A percentile compares a stretch with the other conserved stretches of the same genome.
phyloP scores from a whole-genome alignment of 257 asterid genomes.

The Hygrophila difformis region DNA sequence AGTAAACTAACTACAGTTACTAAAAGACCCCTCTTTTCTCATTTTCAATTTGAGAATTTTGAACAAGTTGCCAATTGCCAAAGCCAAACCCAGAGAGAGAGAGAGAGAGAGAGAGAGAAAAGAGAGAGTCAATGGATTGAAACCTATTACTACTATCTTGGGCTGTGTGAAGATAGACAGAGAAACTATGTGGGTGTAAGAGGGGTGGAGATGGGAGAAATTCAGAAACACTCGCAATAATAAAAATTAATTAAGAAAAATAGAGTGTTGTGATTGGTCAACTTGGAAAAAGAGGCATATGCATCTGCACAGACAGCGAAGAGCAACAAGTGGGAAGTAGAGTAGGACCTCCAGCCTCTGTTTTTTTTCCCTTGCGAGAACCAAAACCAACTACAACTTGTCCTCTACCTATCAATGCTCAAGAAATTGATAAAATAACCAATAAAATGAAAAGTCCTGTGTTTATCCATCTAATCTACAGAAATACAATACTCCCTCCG shows the following conservation, averaged over 20 bases:
- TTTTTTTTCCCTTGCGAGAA: slow-evolving; percentile 6
- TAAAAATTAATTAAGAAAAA: slow-evolving; percentile 4
- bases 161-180: slow-evolving; percentile 29
- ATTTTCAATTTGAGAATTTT: slow-evolving; percentile 11
- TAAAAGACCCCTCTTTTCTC: slow-evolving; percentile 20
- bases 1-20: slow-evolving; percentile 4
- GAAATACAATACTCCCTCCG: too few relatives aligned
- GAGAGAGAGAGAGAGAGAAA: slow-evolving; percentile 3
- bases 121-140: slow-evolving; percentile 18
- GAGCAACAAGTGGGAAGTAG: slow-evolving; percentile 55
- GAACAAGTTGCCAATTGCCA: slow-evolving; percentile 17
- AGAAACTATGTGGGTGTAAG: slow-evolving; percentile 15
- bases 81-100: too few relatives aligned
- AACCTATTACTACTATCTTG: slow-evolving; percentile 17
- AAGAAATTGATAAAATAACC: neutral
- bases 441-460: slow-evolving; percentile 8
- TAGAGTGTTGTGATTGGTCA: slow-evolving; percentile 23
- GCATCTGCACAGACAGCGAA: slow-evolving; percentile 33
- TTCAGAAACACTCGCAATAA: slow-evolving; percentile 2
- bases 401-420: slow-evolving; percentile 12
- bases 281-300: slow-evolving; percentile 23
- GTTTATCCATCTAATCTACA: slow-evolving; percentile 1
- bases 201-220: neutral
- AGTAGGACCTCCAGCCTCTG: slow-evolving; percentile 30
- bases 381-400: slow-evolving; percentile 25